Evolutionary conservation across 2,329 filamentous ascomycete species (phyloP), one percentile per base, ranked within the genome.

Genomic region (Cercospora zeina): DNA sequence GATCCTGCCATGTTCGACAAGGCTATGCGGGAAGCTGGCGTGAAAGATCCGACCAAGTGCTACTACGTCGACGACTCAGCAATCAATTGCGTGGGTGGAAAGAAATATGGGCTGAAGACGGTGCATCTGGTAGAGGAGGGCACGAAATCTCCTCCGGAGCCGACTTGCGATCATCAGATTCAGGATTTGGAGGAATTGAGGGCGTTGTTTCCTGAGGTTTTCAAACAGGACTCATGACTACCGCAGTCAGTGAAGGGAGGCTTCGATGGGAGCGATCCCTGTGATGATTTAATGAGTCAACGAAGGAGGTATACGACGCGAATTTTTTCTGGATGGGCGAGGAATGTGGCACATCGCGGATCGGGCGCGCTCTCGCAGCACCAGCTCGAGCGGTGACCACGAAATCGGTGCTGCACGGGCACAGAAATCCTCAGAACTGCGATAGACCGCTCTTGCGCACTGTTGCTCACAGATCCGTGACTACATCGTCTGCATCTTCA

Each of bases 51-150:
- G 10, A 83, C 88, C 47, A 84, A 91, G 63, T 97, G 93, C 76
- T 99, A 89, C 74, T 99, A 97, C 75, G 91, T 99, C 68, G 92
- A 99, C 73, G 95, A 99, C 74, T 96, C 92, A 0, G 86, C 85
- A 62, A 76, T 87, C 66, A 99, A 99, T 73, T 96, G 90, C 74
- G 84, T 81, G 67, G 87, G 87, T 65, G 91, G 92, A 0, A 83
- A 89, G 67, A 85, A 86, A 34, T 83, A 93, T 65, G 95, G 95
- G 19, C 99, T 95, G 95, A 90, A 86, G 11, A 86, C 89, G 0
- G 89, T 85, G 5, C 95, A 97, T 76, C 82, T 97, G 21, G 86
- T 97, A 5, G 95, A 97, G 73, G 86, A 90, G 36, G 85, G 83
- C 4, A 80, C 90, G 39, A 79, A 84, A 16, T 85, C 83, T 6